Percentiles rank a stretch among this genome's conserved stretches.
phyloP scores from a whole-genome alignment of 176 grass and related monocot species.

The Stipa capillata region DNA sequence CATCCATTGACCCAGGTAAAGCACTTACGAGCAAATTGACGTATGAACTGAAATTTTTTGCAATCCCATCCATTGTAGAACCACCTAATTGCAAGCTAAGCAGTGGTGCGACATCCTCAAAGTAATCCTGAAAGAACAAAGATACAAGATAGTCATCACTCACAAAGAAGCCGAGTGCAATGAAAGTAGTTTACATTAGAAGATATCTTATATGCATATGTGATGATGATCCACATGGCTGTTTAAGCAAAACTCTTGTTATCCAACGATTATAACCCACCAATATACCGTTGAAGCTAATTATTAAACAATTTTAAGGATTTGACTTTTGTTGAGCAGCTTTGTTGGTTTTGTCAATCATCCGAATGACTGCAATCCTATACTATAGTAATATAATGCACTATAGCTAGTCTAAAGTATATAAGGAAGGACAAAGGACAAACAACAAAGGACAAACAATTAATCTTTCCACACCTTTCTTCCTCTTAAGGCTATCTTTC shows the following conservation, averaged over 20 bases:
- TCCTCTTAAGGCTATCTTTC: background rate
- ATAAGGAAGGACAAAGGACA: background rate
- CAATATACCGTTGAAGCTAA: background rate
- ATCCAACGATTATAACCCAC: background rate
- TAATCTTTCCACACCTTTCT: background rate
- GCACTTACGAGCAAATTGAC: conserved; percentile 80
- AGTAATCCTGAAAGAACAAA: conserved; percentile 64
- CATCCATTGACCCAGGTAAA: conserved; percentile 76
- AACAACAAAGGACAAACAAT: background rate
- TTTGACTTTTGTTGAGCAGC: background rate
- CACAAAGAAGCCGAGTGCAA: conserved; percentile 3
- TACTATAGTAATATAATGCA: background rate
- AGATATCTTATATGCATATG: background rate
- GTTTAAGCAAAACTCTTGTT: background rate
- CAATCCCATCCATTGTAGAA: conserved; percentile 76
- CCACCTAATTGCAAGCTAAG: conserved; percentile 88
- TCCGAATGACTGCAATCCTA: background rate
- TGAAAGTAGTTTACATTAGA: background rate
- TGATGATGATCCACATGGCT: background rate
- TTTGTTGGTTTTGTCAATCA: conserved; percentile 6
- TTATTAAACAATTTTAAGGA: background rate
- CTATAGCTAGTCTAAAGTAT: background rate
- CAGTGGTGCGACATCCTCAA: conserved; percentile 85
- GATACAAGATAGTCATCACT: background rate
- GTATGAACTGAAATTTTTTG: conserved; percentile 81